Base-by-base conservation (phyloP, 768 basidiomycete genomes). In the Amanita thiersii region DNA sequence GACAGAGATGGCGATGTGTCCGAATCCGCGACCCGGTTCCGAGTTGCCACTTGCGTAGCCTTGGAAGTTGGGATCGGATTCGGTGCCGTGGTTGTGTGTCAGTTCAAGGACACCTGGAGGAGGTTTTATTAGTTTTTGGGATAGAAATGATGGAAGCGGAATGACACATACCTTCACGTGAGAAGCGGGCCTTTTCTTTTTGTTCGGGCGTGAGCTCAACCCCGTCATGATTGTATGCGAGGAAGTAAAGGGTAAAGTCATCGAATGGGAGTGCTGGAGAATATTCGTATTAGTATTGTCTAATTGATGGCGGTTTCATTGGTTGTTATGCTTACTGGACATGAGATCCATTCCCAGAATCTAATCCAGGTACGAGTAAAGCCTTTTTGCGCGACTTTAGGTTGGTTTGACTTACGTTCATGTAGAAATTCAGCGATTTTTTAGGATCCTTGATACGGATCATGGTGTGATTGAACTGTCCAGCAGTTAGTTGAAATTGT, bases 21-120 rank as follows among this genome's bases (percentile, higher is more conserved):
- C 90, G 54, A 91, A 93, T 4, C 80, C 74, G 42, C 69, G 70
- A 20, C 82, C 80, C 3, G 86, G 84, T 3, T 93, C 91, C 3
- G 74, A 57, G 63, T 99, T 99, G 1, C 94, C 94, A 52, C 60
- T 83, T 7, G 79, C 71, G 58, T 96, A 97, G 25, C 89, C 92
- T 51, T 78, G 58, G 69, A 92, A 92, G 48, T 61, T 62, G 39
- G 78, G 52, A 56, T 93, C 84, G 42, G 62, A 66, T 64, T 98
- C 94, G 43, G 89, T 88, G 42, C 92, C 89, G 58, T 91, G 87
- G 68, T 92, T 90, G 65, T 86, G 80, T 1, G 85, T 90, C 37
- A 91, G 71, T 58, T 93, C 88, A 45, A 91, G 75, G 50, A 92
- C 62, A 40, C 81, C 84, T 86, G 50, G 5, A n/a, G 18, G 18